These are phyloP conservation scores for Moesziomyces globuligerus DNA, from an alignment of 1,284 basidiomycete species.

Conservation along the genomic window DNA sequence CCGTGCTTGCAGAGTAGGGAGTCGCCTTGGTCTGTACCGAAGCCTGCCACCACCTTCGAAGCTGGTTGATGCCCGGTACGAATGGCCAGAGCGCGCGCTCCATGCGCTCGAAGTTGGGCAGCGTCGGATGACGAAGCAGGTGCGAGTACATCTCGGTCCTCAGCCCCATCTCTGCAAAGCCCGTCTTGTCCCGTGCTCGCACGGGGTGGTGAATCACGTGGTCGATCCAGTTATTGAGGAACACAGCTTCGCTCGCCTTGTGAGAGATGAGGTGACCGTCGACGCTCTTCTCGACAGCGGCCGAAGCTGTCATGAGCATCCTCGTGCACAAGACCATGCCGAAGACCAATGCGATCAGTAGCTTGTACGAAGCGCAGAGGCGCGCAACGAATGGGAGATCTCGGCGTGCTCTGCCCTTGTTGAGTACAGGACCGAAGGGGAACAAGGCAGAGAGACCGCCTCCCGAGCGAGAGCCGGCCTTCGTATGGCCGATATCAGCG, in stretches of 20 bases:
- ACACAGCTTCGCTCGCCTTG: slow-evolving; percentile 28
- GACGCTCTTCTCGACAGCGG: slow-evolving; percentile 18
- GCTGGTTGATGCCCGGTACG: slow-evolving; percentile 48
- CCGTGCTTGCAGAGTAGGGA: slow-evolving; percentile 7
- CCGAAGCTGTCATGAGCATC: slow-evolving; percentile 10
- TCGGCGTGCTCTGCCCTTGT: slow-evolving; percentile 22
- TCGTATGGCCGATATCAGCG: no score
- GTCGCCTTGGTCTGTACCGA: slow-evolving; percentile 31
- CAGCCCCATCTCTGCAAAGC: slow-evolving; percentile 52
- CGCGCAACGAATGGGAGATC: neutral
- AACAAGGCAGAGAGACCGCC: neutral
- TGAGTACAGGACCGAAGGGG: slow-evolving; percentile 19
- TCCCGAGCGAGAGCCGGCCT: neutral
- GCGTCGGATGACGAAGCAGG: slow-evolving; percentile 31
- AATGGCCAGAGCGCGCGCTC: slow-evolving; percentile 50
- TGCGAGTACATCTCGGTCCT: slow-evolving; percentile 51
- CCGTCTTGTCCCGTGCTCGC: slow-evolving; percentile 38
- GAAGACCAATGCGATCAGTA: slow-evolving; percentile 10
- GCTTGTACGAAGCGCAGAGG: slow-evolving; percentile 9
- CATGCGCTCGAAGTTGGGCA: slow-evolving; percentile 47
- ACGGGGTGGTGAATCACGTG: slow-evolving; percentile 46
- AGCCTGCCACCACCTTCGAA: slow-evolving; percentile 37
- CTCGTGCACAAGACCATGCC: slow-evolving; percentile 12
- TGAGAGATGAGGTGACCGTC: slow-evolving; percentile 21
- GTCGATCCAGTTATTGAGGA: slow-evolving; percentile 43